Evolutionary conservation across 2,329 filamentous ascomycete genomes (phyloP).

Genomic region (Claviceps paspali): DNA sequence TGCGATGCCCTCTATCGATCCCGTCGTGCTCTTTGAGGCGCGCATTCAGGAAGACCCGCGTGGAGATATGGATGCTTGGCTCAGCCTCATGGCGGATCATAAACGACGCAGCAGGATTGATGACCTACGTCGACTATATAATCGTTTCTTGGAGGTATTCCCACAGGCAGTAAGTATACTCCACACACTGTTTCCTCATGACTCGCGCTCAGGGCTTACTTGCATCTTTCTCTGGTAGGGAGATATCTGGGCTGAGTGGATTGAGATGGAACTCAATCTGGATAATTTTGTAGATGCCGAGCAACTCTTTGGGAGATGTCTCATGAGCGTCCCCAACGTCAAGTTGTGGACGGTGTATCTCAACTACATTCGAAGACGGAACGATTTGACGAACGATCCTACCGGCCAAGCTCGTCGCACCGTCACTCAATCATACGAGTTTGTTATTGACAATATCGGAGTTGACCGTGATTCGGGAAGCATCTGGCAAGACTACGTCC

Average conservation of each 20-base stretch:
- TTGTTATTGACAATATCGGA: constrained; percentile 78
- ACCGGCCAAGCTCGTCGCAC: constrained; percentile 62
- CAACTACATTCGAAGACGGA: constrained; percentile 83
- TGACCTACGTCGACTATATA: constrained; percentile 64
- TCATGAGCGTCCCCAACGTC: constrained; percentile 68
- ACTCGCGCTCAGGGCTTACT: constrained; percentile 2
- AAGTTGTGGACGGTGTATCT: constrained; percentile 87
- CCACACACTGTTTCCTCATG: background rate
- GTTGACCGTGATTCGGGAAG: constrained; percentile 79
- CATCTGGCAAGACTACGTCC: constrained; percentile 90
- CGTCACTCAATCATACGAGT: constrained; percentile 78
- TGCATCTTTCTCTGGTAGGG: constrained; percentile 44
- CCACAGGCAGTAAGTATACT: constrained; percentile 63
- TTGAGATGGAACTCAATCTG: constrained; percentile 75
- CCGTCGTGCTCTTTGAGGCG: constrained; percentile 70
- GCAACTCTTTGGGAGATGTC: constrained; percentile 64
- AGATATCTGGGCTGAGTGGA: constrained; percentile 79
- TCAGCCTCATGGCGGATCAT: constrained; percentile 72
- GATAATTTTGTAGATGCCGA: constrained; percentile 73
- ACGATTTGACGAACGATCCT: constrained; percentile 67
- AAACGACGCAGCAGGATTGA: constrained; percentile 69
- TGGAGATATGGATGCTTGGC: constrained; percentile 85
- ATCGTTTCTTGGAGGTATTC: constrained; percentile 76
- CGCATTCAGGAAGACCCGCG: constrained; percentile 84
- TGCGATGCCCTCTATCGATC: constrained; percentile 40